These are phyloP conservation scores for Teunomyces tritomae DNA, from an alignment of 805 yeast genomes.

Conservation along the genomic window DNA sequence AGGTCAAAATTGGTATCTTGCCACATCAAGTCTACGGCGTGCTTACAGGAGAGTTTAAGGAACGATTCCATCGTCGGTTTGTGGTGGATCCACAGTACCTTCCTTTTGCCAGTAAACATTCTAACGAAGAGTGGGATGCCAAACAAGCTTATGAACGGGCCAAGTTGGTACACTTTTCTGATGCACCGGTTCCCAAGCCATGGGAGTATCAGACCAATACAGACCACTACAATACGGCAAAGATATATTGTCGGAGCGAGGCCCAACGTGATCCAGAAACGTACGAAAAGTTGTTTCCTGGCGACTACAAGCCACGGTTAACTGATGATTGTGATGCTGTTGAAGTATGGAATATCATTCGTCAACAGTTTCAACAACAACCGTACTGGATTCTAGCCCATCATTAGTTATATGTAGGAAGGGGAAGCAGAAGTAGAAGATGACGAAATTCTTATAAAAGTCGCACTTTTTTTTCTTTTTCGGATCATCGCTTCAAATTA, in stretches of 20 bases:
- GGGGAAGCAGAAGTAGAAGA: no score
- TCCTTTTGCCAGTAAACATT: conserved; percentile 21
- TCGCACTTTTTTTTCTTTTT: neutral
- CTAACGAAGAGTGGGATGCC: conserved; percentile 33
- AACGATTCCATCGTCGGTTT: conserved; percentile 37
- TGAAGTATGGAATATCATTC: conserved; percentile 27
- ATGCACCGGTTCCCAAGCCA: conserved; percentile 65
- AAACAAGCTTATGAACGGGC: conserved; percentile 22
- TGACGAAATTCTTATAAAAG: no score
- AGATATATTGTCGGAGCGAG: conserved; percentile 23
- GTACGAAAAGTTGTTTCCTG: conserved; percentile 16
- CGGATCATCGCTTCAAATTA: neutral
- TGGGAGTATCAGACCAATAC: conserved; percentile 41
- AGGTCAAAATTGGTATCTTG: conserved; percentile 31
- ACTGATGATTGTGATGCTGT: conserved; percentile 27
- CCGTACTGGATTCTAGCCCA: neutral
- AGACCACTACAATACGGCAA: conserved; percentile 22
- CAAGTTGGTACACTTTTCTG: conserved; percentile 60
- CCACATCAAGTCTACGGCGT: conserved; percentile 54
- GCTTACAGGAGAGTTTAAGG: conserved; percentile 48
- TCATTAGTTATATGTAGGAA: neutral
- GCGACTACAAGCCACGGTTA: conserved; percentile 22
- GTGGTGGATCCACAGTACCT: conserved; percentile 44
- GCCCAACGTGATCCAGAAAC: conserved; percentile 12
- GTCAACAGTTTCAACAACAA: conserved; percentile 14